Evolutionary conservation across 2,329 filamentous ascomycete species (phyloP), one percentile per base, ranked within the genome.

Genomic region (Cordyceps pruinosa): DNA sequence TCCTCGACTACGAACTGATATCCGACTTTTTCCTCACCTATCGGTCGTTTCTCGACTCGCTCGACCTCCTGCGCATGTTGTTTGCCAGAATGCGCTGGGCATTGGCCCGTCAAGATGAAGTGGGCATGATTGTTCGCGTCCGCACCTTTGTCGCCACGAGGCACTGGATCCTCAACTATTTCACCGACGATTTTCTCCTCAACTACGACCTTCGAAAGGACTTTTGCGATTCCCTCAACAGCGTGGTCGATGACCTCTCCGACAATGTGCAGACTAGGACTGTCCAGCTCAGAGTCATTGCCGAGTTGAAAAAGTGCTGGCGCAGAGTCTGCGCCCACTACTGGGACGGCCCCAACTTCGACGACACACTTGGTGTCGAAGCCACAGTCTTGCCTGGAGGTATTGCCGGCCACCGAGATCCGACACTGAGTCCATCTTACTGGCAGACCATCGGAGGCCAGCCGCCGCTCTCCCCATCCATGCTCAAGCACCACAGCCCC

Each of bases 141-240:
- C 84, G 94, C 42, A 95, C 92, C 0, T 99, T 97, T 74, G 94
- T 97, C 26, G 94, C 94, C 8, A 79, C 97, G 45, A 85, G 94
- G 57, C 94, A 99, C 71, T 99, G 94, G 94, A 92, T 97, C 58
- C 74, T 99, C 61, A 99, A 99, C 70, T 99, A 99, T 71, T 99
- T 97, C 64, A 81, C 89, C 56, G 94, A 99, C 68, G 94, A 99
- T 68, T 99, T 96, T 69, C 83, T 95, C 41, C 73, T 87, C 25
- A 85, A 92, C 67, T 86, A 87, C 66, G 76, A 82, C 45, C 77
- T 97, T 32, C 86, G 93, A 9, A 76, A 82, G 5, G 82, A 83
- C 17, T 97, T 97, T 68, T 97, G 93, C 72, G 78, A 85, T 32
- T 78, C 91, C 9, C 78, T 97, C 58, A 97, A 97, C 69, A 75